Evolutionary conservation across 1,139 yeast genomes (phyloP), one percentile per base, ranked within the genome.

Genomic region (Meyerozyma athensensis): DNA sequence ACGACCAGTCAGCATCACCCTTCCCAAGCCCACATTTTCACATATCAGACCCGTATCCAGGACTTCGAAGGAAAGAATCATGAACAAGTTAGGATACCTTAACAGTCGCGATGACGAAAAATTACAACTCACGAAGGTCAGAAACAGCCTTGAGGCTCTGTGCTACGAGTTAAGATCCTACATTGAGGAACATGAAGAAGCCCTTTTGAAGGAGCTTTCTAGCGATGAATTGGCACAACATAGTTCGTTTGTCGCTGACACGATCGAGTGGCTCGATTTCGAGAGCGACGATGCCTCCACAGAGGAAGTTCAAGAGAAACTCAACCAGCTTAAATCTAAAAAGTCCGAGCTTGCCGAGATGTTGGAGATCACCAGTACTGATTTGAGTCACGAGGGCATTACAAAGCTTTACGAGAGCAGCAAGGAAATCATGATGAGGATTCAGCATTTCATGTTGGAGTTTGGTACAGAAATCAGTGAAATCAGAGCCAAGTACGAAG

Each of bases 221-320:
- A 63, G 59, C 4, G 53, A 54, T 7, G 65, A 74, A 5, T 47
- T 68, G 1, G 53, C 55, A 0, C 47, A 47, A 7, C 49, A 54
- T 30, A 44, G 50, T 21, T 33, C 44, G 3, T 46, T 48, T 24
- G 72, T 82, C 2, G 46, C 64, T 21, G 81, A 78, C 18, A 62
- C 71, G 18, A 61, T 84, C 37, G 94, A 84, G 44, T 86, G 96
- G 96, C 64, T 87, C 26, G 95, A 86, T 39, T 79, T 75, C 47
- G 90, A 81, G 17, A 74, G 86, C 38, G 85, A 79, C 39, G 67
- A 65, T 21, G 74, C 86, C 1, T 45, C 68, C 1, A 42, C 70
- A 30, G 64, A 63, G n/a, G 74, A 63, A 7, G 56, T 77, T 32
- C 49, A 58, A 34, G 47, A 42, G 1, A 65, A 60, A 43, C 45